Evolutionary conservation across 2,329 filamentous ascomycete species (phyloP), one percentile per base, ranked within the genome.

Genomic region (Monilinia fructigena): DNA sequence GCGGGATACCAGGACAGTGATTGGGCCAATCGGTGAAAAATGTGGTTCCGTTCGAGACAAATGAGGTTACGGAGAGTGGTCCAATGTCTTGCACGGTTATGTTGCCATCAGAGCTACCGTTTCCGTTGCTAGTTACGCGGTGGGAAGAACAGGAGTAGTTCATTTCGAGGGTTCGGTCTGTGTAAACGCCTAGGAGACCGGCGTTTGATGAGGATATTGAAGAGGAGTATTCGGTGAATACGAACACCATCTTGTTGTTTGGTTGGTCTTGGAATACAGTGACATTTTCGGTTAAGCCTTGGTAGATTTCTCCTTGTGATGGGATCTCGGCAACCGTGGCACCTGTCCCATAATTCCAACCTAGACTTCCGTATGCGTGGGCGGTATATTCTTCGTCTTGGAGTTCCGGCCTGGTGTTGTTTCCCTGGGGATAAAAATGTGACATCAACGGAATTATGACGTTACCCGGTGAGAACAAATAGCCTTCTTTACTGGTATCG

Each of bases 301-400:
- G 55, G 7, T 59, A 60, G 11, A 59, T 50, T 1, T 53, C 55
- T 20, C 23, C 11, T 11, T 38, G n/a, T 0, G 18, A 1, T 18
- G 63, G 63, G 5, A 65, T 20, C 1, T 45, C 23, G 26, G 69
- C 53, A 1, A 69, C 65, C 3, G 75, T 42, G 0, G 3, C 3
- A 2, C 67, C 75, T 11, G 71, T 65, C 28, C 67, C 64, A 59
- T 74, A 77, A 3, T 74, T 76, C 6, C 77, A 75, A 2, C 75
- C 76, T 12, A 81, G 68, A 14, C 75, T 75, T 11, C 80, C 80
- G 62, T 79, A 81, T 58, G 75, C 77, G 47, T 81, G 80, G 16
- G 81, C 80, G 1, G 78, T 79, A 56, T 79, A 81, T 59, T 79
- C 74, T 28, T 80, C 73, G 31, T 79, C 78, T n/a, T 70, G 68